phyloP scores from a whole-genome alignment of 805 yeast species.

The Pichia membranifaciens region DNA sequence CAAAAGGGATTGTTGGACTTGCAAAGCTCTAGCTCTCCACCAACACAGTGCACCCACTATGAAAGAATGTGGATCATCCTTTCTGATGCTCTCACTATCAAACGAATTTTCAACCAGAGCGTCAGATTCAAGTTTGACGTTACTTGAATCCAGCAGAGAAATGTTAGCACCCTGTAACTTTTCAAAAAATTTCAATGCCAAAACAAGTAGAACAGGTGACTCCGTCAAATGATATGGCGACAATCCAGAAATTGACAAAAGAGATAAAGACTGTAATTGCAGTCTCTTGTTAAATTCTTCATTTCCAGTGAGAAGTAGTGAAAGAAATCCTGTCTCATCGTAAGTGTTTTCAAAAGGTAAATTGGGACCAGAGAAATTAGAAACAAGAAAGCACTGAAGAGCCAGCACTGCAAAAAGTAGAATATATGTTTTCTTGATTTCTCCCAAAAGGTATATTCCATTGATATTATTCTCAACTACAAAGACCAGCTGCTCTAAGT shows the following conservation, averaged over 20 bases:
- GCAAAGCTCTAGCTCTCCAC: conserved; percentile 73
- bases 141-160: conserved; percentile 23
- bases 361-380: conserved; percentile 81
- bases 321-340: conserved; percentile 13
- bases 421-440: conserved; percentile 12
- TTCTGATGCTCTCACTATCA: conserved; percentile 3
- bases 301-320: conserved; percentile 18
- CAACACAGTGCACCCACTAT: conserved; percentile 49
- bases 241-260: conserved; percentile 45
- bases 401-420: conserved; percentile 48
- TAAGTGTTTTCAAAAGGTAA: conserved; percentile 29
- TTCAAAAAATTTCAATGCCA: conserved; percentile 42
- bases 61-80: conserved; percentile 21
- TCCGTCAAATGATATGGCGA: conserved; percentile 58
- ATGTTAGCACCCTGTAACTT: conserved; percentile 27
- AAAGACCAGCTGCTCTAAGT: conserved; percentile 1
- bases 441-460: not conserved
- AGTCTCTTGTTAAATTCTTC: conserved; percentile 20
- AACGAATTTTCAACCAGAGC: conserved; percentile 19
- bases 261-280: conserved; percentile 7
- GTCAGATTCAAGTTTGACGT: conserved; percentile 19
- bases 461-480: not conserved
- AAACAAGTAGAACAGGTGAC: conserved; percentile 40
- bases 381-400: conserved; percentile 64
- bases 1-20: conserved; percentile 57